Evolutionary conservation across 768 basidiomycete genomes (phyloP), one percentile per base, ranked within the genome.

Genomic region (Cystoderma amianthinum): DNA sequence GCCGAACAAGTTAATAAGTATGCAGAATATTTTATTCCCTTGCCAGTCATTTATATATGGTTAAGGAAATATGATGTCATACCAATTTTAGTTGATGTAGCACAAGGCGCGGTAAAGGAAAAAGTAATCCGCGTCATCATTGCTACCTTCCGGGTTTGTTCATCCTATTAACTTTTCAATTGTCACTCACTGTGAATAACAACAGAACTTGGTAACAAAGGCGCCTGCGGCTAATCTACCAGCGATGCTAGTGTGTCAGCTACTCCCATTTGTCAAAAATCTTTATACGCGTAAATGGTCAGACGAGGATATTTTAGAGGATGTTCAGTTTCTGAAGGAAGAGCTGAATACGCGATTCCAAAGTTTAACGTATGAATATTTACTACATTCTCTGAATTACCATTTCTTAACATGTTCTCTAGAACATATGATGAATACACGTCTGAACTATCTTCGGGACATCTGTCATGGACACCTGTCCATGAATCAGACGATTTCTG

Each of bases 401-500:
- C 15, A 5, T 23, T 17, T n/a, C 25, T 12, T 43, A 18, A 40
- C 7, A 34, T 45, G 28, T 32, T 38, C 22, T 43, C 36, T 41
- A 97, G 93, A 44, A 99, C 92, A 1, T 99, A 88, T 58, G 96
- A 98, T 57, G 94, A 97, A 61, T 99, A 97, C 55, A 78, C 76
- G 9, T 93, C 91, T 0, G 95, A 98, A 59, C 67, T 99, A 21
- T 68, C 79, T 13, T 89, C 87, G 3, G 93, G 94, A 2, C 91
- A 92, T 58, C 65, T 98, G 18, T 86, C 90, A 4, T 98, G 96
- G 96, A 82, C 89, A 3, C 94, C 95, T 10, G 87, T 91, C 7
- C 96, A 99, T 55, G 89, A 93, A 56, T 94, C 89, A 2, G 95
- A 97, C 45, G 81, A 91, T 24, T 99, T 99, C 67, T 99, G 96